These are phyloP conservation scores for Coniochaeta ligniaria DNA, from an alignment of 2,329 filamentous ascomycete genomes.

Conservation along the genomic window DNA sequence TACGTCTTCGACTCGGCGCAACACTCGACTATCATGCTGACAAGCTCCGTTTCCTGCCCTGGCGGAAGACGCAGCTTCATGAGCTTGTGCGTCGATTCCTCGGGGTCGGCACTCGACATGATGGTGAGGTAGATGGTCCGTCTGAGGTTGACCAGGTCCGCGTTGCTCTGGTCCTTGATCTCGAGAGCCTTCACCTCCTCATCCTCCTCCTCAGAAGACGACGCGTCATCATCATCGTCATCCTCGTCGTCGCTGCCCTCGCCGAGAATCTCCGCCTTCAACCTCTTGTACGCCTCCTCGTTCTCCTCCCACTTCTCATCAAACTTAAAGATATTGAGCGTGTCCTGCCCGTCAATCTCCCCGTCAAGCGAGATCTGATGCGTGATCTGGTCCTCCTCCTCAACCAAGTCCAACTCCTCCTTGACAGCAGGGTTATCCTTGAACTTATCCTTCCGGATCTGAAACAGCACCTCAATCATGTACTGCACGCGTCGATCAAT, in stretches of 20 bases:
- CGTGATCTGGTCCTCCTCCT: constrained; percentile 97
- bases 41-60: constrained; percentile 82
- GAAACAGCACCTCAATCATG: constrained; percentile 97
- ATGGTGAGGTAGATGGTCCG: constrained; percentile 96
- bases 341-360: constrained; percentile 76
- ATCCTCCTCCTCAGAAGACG: constrained; percentile 66
- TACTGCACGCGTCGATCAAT: constrained; percentile 99
- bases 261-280: constrained; percentile 90
- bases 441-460: constrained; percentile 92
- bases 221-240: constrained; percentile 55
- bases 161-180: constrained; percentile 97
- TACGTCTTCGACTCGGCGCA: constrained; percentile 96
- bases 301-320: constrained; percentile 86
- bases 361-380: constrained; percentile 79
- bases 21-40: constrained; percentile 95
- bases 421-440: constrained; percentile 88
- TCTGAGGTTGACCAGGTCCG: constrained; percentile 86
- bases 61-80: constrained; percentile 87
- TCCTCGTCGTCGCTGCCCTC: constrained; percentile 83
- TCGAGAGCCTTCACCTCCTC: constrained; percentile 78
- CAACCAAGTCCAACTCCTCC: constrained; percentile 89
- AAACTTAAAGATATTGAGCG: constrained; percentile 91
- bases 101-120: constrained; percentile 91
- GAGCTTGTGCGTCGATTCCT: constrained; percentile 95
- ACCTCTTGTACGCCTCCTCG: constrained; percentile 80